Evolutionary conservation across 1,139 yeast genomes (phyloP), one percentile per base, ranked within the genome.

Genomic region (Hanseniaspora sp.): DNA sequence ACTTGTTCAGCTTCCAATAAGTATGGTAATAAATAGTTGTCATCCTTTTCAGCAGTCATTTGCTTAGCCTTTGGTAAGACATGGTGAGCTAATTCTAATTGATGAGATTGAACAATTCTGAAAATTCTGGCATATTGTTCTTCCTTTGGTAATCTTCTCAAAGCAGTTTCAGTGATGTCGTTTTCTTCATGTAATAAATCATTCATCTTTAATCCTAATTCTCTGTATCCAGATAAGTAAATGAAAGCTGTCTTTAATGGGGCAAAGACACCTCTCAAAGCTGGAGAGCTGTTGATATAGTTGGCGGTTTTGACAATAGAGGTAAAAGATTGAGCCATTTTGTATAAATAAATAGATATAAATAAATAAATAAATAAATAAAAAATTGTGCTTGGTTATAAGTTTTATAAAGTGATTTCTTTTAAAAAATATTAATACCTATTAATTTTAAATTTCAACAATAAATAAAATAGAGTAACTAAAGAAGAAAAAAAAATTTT

Each of bases 1-100:
- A 87, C 96, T 67, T 87, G 88, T 74, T 90, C 97, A 59, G 94
- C 95, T 75, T 90, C 96, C 68, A 90, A 78, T 60, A 90, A 75
- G 75, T 85, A 86, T 63, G 96, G 97, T 59, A 86, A 72, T 67
- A 92, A 78, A 73, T 86, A 88, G 63, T 87, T 83, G 58, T 75
- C 76, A 73, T 92, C 98, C 64, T 90, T 90, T 67, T 82, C 86
- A 40, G 90, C 80, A 68, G 81, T 80, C 60, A 86, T 74, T 63
- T 84, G 85, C 72, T 92, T 83, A 67, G 77, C 77, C 62, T 80
- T 76, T 63, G 97, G 95, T 65, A 92, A 77, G 59, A 92, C 73
- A 67, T 86, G 90, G 70, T 87, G 95, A 55, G 94, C 76, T 61
- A 90, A 75, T 53, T 94, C 78, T 59, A 80, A 78, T 74, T 92